These are phyloP conservation scores for Malus hybrid DNA, from an alignment of 331 rosid species.

Conservation along the genomic window DNA sequence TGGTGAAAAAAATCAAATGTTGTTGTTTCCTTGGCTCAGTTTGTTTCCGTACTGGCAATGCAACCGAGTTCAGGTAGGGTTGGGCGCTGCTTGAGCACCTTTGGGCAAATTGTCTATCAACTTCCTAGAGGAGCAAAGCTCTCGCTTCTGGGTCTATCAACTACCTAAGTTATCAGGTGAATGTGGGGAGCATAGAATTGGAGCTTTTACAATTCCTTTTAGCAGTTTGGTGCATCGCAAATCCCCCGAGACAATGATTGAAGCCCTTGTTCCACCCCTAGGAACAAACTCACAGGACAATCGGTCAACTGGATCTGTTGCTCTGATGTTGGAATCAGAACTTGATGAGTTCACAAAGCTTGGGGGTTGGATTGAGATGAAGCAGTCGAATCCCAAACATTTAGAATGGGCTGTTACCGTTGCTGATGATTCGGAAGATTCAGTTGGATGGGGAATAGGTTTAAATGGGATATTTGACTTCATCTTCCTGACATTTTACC, in stretches of 20 bases:
- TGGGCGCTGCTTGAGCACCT: conserved; percentile 50
- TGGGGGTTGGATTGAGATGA: conserved; percentile 84
- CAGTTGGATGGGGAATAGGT: conserved; percentile 74
- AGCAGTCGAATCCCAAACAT: conserved; percentile 29
- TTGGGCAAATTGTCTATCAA: conserved; percentile 55
- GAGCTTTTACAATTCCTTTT: conserved; percentile 44
- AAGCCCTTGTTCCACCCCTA: conserved; percentile 11
- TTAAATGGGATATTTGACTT: conserved; percentile 12
- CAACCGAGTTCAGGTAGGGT: conserved; percentile 23
- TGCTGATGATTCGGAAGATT: conserved; percentile 65
- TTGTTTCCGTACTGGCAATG: conserved; percentile 40
- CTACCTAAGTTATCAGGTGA: conserved; percentile 26
- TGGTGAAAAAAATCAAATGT: conserved; percentile 60
- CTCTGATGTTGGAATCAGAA: conserved; percentile 55
- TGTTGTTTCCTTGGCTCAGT: conserved; percentile 76
- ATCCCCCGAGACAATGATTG: conserved; percentile 29
- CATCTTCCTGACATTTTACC: too few relatives aligned
- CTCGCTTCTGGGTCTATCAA: conserved; percentile 62
- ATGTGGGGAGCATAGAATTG: conserved; percentile 22
- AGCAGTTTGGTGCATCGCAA: conserved; percentile 13
- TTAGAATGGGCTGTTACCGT: conserved; percentile 55
- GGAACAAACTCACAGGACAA: conserved; percentile 17
- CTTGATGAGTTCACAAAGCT: conserved; percentile 52
- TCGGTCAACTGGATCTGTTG: conserved; percentile 41
- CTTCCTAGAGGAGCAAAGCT: conserved; percentile 58